phyloP scores from a whole-genome alignment of 495 filamentous ascomycete species.

The Aspergillus heteromorphus region DNA sequence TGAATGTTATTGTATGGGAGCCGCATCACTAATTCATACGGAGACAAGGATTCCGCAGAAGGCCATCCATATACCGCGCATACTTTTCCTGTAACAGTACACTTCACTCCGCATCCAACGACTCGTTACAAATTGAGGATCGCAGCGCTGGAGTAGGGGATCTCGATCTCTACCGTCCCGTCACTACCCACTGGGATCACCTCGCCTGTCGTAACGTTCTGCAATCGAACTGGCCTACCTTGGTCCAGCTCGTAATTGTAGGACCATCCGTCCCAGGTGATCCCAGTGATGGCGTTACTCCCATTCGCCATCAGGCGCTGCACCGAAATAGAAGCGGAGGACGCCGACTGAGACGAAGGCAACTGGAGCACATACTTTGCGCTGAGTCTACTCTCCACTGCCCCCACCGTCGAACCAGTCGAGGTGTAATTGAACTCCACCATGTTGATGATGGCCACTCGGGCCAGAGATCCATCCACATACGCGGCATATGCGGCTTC shows the following conservation, averaged over 20 bases:
- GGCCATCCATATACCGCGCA: not conserved
- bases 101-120: not conserved
- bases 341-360: constrained; percentile 17
- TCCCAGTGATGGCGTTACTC: constrained; percentile 56
- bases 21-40: not conserved
- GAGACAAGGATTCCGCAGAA: not conserved
- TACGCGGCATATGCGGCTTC: constrained; percentile 59
- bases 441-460: constrained; percentile 57
- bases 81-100: not conserved
- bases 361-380: constrained; percentile 44
- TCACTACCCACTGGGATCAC: constrained; percentile 31
- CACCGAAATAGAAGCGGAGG: constrained; percentile 24
- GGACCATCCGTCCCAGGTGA: constrained; percentile 58
- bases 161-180: constrained; percentile 41
- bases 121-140: constrained; percentile 38
- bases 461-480: constrained; percentile 32
- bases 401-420: not conserved
- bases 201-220: constrained; percentile 55
- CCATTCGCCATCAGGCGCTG: constrained; percentile 55
- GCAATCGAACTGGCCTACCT: constrained; percentile 50
- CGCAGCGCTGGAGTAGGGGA: constrained; percentile 45
- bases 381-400: not conserved
- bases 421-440: constrained; percentile 31
- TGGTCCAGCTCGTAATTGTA: constrained; percentile 60
- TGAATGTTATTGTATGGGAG: not conserved